These are phyloP conservation scores for Magnusiomyces paraingens DNA, from an alignment of 1,139 yeast species.

Conservation along the genomic window DNA sequence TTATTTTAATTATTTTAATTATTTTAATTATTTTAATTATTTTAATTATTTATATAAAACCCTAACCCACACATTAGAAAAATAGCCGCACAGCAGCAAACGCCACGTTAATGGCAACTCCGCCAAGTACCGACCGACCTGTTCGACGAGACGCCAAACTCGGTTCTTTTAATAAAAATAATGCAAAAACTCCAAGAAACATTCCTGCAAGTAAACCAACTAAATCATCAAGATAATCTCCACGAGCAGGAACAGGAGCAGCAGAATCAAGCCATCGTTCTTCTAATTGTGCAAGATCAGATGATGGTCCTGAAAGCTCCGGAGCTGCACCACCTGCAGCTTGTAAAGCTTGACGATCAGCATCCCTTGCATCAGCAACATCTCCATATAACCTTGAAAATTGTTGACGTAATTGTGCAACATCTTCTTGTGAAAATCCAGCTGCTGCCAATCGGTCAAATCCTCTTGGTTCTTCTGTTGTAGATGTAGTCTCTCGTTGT, in stretches of 20 bases:
- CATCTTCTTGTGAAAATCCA: constrained; percentile 76
- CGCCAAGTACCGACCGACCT: constrained; percentile 30
- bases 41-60: too few species aligned
- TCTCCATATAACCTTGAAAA: constrained; percentile 63
- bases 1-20: too few species aligned
- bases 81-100: constrained; percentile 29
- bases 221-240: constrained; percentile 32
- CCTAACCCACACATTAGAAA: not conserved
- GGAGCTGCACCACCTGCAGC: not conserved
- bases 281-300: constrained; percentile 48
- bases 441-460: constrained; percentile 77
- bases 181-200: constrained; percentile 33
- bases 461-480: constrained; percentile 55
- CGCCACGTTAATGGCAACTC: constrained; percentile 30
- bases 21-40: too few species aligned
- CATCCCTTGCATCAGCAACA: constrained; percentile 25
- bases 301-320: constrained; percentile 33
- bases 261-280: constrained; percentile 90
- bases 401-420: constrained; percentile 64
- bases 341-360: constrained; percentile 15
- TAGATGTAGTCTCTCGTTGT: too few species aligned
- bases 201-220: constrained; percentile 35
- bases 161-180: constrained; percentile 27
- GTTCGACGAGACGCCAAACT: constrained; percentile 29
- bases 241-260: constrained; percentile 22